Percentiles rank a stretch among this genome's conserved stretches.
Evolutionary conservation across 2,329 filamentous ascomycete genomes (phyloP).

Genomic region (Colletotrichum eleusines): DNA sequence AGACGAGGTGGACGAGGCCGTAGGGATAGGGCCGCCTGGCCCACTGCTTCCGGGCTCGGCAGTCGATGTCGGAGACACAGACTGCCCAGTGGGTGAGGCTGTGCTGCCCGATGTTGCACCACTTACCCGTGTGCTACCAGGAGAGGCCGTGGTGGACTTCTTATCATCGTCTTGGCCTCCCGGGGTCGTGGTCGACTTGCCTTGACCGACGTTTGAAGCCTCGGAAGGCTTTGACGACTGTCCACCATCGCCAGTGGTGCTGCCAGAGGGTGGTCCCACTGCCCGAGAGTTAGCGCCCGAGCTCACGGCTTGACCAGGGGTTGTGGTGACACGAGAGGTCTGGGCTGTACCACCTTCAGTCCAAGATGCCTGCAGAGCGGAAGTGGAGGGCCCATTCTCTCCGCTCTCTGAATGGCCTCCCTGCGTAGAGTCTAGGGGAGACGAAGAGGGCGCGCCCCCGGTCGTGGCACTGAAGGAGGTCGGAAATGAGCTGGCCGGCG

Average conservation of each 20-base stretch:
- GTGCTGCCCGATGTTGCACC: not conserved
- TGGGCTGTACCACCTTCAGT: constrained; percentile 5
- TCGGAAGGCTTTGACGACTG: not conserved
- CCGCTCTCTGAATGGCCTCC: not conserved
- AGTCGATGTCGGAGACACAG: not conserved
- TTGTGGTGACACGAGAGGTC: constrained; percentile 12
- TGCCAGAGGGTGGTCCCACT: not conserved
- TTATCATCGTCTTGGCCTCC: not conserved
- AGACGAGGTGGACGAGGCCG: not conserved
- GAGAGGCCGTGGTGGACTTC: not conserved
- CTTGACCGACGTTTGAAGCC: not conserved
- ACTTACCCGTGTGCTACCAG: not conserved
- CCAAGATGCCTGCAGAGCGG: not conserved
- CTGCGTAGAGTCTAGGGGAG: not conserved
- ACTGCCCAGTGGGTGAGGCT: not conserved
- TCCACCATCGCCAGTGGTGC: not conserved
- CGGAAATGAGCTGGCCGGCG: not conserved
- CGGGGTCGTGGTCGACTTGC: not conserved
- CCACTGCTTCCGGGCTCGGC: constrained; percentile 1
- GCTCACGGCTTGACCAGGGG: not conserved
- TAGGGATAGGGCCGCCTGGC: not conserved
- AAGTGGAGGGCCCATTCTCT: not conserved
- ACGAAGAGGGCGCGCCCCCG: not conserved
- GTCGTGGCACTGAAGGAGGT: not conserved
- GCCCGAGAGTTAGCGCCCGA: not conserved